A percentile compares a stretch with the other conserved stretches of the same genome.
These are phyloP conservation scores for Nigrospora sphaerica DNA, from an alignment of 2,329 filamentous ascomycete species.

Conservation along the genomic window DNA sequence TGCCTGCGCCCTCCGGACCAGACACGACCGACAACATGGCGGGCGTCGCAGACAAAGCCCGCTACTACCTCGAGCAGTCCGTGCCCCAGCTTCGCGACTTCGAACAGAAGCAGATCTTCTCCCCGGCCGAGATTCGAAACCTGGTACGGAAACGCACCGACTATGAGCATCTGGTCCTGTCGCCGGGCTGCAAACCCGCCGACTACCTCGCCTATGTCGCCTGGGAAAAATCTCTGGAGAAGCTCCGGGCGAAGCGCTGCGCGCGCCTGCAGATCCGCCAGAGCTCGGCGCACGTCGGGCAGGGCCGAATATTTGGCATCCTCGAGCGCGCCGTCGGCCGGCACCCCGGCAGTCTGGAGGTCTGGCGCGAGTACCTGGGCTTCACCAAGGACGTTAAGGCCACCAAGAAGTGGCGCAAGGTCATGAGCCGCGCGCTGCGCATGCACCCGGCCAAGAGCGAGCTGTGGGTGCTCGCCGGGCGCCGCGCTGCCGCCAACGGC, in stretches of 20 bases:
- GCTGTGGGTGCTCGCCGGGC: slow-evolving; percentile 82
- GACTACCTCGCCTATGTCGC: slow-evolving; percentile 82
- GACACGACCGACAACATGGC: slow-evolving; percentile 49
- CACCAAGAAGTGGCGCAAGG: slow-evolving; percentile 57
- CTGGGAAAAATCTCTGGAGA: slow-evolving; percentile 64
- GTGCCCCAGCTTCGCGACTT: slow-evolving; percentile 90
- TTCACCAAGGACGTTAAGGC: slow-evolving; percentile 67
- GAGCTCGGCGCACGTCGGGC: slow-evolving; percentile 61
- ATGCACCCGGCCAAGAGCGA: slow-evolving; percentile 79
- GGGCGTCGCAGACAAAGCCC: slow-evolving; percentile 83
- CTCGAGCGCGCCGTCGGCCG: slow-evolving; percentile 80
- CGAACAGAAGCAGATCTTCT: slow-evolving; percentile 87
- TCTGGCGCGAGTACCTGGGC: slow-evolving; percentile 88
- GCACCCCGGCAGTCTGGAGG: slow-evolving; percentile 69
- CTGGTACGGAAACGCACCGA: slow-evolving; percentile 88
- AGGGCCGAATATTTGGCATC: slow-evolving; percentile 80
- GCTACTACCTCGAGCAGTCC: slow-evolving; percentile 87
- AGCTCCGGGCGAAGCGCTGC: slow-evolving; percentile 74
- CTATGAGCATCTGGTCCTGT: slow-evolving; percentile 85
- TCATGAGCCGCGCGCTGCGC: slow-evolving; percentile 64
- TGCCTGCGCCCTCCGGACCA: too few relatives aligned
- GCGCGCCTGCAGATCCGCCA: slow-evolving; percentile 70
- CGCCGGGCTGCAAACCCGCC: slow-evolving; percentile 65
- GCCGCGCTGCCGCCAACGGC: slow-evolving; percentile 67
- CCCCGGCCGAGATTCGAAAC: slow-evolving; percentile 79